These are phyloP conservation scores for Ustilago nuda DNA, from an alignment of 1,284 basidiomycete species.

Conservation along the genomic window DNA sequence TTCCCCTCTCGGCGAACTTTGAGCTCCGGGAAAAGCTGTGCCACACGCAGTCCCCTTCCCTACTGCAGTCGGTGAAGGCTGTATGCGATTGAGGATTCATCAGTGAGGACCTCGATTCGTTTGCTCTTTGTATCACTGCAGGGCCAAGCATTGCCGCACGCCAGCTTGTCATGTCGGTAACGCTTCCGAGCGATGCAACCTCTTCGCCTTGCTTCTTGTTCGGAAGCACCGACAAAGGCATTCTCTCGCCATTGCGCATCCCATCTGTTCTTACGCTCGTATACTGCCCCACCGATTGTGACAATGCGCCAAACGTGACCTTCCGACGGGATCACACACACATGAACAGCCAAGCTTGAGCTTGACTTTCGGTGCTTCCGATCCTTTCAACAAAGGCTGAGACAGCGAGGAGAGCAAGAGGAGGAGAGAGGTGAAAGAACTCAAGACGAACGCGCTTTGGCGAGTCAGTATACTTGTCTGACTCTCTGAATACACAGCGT, in stretches of 20 bases:
- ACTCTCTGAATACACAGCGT: constrained; percentile 8
- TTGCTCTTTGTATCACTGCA: constrained; percentile 3
- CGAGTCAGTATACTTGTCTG: constrained; percentile 12
- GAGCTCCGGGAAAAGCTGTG: background rate
- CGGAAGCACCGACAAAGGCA: constrained; percentile 1
- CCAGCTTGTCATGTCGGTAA: constrained; percentile 13
- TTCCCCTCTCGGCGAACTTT: constrained; percentile 25
- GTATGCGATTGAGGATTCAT: constrained; percentile 3
- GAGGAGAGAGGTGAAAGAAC: background rate
- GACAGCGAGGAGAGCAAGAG: constrained; percentile 1
- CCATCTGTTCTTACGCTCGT: constrained; percentile 4
- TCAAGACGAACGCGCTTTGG: constrained; percentile 9
- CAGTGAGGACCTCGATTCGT: background rate
- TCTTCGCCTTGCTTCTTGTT: constrained; percentile 5
- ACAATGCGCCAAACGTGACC: background rate
- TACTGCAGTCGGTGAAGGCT: background rate
- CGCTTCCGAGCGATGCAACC: constrained; percentile 14
- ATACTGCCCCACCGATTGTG: background rate
- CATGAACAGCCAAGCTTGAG: background rate
- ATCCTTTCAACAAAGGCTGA: constrained; percentile 6
- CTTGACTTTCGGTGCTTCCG: constrained; percentile 1
- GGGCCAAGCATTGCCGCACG: constrained; percentile 13
- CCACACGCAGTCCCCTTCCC: background rate
- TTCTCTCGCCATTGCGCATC: background rate
- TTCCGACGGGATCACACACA: background rate